phyloP scores from a whole-genome alignment of 139 green algal genomes.

The Chlorella sp. region DNA sequence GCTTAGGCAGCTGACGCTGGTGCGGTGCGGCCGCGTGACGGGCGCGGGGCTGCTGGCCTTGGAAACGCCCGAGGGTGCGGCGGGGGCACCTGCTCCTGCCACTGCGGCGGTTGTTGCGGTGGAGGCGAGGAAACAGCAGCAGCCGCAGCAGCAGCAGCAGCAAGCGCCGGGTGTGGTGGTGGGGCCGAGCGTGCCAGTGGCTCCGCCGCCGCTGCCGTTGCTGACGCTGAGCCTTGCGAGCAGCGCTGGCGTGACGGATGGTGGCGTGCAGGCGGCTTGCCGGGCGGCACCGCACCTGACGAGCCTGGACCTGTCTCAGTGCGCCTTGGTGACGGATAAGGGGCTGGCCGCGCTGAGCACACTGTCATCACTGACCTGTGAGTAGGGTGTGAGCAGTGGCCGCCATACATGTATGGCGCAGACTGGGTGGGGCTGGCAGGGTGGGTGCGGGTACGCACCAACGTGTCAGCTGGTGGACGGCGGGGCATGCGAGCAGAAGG shows the following conservation, averaged over 20 bases:
- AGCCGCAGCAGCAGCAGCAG: background rate
- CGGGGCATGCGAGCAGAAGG: too few species aligned
- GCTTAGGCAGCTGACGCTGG: background rate
- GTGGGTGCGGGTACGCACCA: too few species aligned
- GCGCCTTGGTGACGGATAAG: slow-evolving; percentile 26
- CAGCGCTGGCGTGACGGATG: slow-evolving; percentile 28
- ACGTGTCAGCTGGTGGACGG: too few species aligned
- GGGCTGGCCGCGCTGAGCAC: slow-evolving; percentile 19
- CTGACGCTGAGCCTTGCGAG: slow-evolving; percentile 20
- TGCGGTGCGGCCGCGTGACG: background rate
- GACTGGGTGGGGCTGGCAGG: too few species aligned
- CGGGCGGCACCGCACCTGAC: slow-evolving; percentile 14
- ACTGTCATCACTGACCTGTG: slow-evolving; percentile 31
- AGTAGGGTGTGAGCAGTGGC: too few species aligned
- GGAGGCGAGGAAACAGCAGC: background rate
- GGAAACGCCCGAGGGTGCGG: too few species aligned
- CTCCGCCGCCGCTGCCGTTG: background rate
- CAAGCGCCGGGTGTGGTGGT: too few species aligned
- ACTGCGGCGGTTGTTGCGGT: background rate
- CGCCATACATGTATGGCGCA: too few species aligned
- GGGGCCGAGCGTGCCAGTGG: background rate
- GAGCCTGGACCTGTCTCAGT: slow-evolving; percentile 34
- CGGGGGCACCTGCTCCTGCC: too few species aligned
- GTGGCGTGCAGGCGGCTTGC: slow-evolving; percentile 16
- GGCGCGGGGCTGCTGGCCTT: background rate